phyloP scores from a whole-genome alignment of 352 stramenopile genomes.

The Pythium aquatile region DNA sequence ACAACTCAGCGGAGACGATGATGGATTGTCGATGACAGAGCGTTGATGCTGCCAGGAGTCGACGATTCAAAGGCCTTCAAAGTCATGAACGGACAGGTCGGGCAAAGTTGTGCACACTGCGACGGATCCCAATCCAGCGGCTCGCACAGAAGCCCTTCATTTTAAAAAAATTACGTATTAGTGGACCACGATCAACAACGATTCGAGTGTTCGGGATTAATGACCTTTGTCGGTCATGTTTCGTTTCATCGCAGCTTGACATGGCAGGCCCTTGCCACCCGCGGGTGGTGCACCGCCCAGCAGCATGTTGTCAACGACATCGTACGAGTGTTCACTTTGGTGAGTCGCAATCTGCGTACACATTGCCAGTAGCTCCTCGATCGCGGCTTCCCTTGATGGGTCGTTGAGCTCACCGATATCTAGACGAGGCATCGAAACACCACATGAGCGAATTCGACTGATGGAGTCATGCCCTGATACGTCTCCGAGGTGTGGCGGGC shows the following conservation, averaged over 20 bases:
- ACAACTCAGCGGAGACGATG: too few species aligned
- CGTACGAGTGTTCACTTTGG: background rate
- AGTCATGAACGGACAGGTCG: too few species aligned
- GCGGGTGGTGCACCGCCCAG: background rate
- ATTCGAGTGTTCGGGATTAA: too few species aligned
- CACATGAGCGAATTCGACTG: slow-evolving; percentile 3
- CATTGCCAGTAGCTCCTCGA: background rate
- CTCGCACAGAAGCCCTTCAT: too few species aligned
- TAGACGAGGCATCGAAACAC: background rate
- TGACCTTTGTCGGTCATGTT: too few species aligned
- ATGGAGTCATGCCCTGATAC: background rate
- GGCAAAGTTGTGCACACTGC: too few species aligned
- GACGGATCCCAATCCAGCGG: too few species aligned
- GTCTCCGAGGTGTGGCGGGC: background rate
- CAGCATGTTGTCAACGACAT: slow-evolving; percentile 10
- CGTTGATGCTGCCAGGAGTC: too few species aligned
- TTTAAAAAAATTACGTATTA: too few species aligned
- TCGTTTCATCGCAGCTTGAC: background rate
- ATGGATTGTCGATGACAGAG: too few species aligned
- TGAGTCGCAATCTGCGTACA: background rate
- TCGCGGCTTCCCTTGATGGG: background rate
- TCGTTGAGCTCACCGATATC: background rate
- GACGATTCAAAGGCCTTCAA: too few species aligned
- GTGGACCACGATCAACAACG: too few species aligned
- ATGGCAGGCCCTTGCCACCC: background rate